phyloP scores from a whole-genome alignment of 2,329 filamentous ascomycete species.

The Penicillium sp. region DNA sequence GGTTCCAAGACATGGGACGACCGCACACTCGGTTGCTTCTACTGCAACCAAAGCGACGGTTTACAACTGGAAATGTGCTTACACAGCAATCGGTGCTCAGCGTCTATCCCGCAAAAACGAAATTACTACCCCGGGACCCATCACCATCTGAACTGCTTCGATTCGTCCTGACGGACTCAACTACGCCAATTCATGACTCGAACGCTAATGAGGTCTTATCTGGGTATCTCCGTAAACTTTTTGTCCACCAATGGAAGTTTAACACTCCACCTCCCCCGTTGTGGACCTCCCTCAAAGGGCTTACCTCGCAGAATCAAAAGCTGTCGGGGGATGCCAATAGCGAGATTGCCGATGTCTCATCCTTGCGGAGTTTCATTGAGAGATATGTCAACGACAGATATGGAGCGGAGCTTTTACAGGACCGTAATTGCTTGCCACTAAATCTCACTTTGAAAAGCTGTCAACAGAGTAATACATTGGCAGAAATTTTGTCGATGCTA shows the following conservation, averaged over 20 bases:
- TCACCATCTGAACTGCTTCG: slow-evolving; percentile 33
- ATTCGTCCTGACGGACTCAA: slow-evolving; percentile 31
- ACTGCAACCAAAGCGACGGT: neutral
- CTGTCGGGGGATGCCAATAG: neutral
- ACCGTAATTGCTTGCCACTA: slow-evolving; percentile 11
- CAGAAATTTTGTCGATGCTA: slow-evolving; percentile 33
- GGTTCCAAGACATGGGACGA: slow-evolving; percentile 10
- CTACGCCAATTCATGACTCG: slow-evolving; percentile 4
- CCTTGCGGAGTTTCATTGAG: slow-evolving; percentile 27
- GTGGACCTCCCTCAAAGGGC: slow-evolving; percentile 23
- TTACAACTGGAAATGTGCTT: neutral
- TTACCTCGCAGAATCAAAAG: slow-evolving; percentile 1
- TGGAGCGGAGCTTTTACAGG: slow-evolving; percentile 9
- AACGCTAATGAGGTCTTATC: slow-evolving; percentile 9
- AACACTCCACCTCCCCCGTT: slow-evolving; percentile 18
- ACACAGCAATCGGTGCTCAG: neutral
- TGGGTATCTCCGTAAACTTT: slow-evolving; percentile 16
- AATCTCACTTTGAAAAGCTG: slow-evolving; percentile 23
- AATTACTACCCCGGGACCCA: slow-evolving; percentile 10
- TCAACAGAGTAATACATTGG: slow-evolving; percentile 23
- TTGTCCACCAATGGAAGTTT: slow-evolving; percentile 24
- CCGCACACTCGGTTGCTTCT: neutral
- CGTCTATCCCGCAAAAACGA: neutral
- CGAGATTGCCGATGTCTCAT: slow-evolving; percentile 4
- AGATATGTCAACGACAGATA: slow-evolving; percentile 16